These are phyloP conservation scores for Neurospora africana DNA, from an alignment of 495 filamentous ascomycete species.

Conservation along the genomic window DNA sequence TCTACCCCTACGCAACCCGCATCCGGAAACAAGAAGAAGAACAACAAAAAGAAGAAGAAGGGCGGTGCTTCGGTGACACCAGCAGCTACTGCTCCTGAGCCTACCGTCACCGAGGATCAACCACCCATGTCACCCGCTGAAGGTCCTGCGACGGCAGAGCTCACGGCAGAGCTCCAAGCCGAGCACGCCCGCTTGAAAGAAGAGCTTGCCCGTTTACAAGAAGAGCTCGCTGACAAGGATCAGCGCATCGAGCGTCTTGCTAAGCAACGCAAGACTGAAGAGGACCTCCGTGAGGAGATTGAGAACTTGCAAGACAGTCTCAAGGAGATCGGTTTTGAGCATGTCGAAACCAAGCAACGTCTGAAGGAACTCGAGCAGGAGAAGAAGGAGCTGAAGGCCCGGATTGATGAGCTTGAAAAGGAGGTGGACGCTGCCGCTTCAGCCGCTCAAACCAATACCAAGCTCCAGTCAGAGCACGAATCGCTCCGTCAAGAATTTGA, in stretches of 20 bases:
- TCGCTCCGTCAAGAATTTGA: conserved; percentile 62
- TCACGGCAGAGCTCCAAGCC: conserved; percentile 24
- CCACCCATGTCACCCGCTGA: conserved; percentile 15
- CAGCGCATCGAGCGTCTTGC: conserved; percentile 54
- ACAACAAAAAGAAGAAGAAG: conserved; percentile 84
- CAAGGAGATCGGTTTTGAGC: conserved; percentile 62
- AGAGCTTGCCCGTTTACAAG: conserved; percentile 35
- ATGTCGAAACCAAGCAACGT: conserved; percentile 72
- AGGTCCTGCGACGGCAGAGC: conserved; percentile 14
- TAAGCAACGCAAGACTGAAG: conserved; percentile 59
- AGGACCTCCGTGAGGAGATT: conserved; percentile 77
- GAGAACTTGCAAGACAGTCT: conserved; percentile 73
- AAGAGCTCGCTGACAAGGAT: conserved; percentile 63
- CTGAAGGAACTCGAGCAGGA: conserved; percentile 47
- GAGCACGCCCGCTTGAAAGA: background rate
- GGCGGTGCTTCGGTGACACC: conserved; percentile 33
- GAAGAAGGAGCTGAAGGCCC: conserved; percentile 43
- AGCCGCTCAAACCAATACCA: conserved; percentile 24
- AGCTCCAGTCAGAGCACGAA: conserved; percentile 49
- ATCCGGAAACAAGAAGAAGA: conserved; percentile 61
- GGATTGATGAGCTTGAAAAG: conserved; percentile 54
- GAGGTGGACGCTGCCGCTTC: conserved; percentile 38
- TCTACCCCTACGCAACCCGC: conserved; percentile 10
- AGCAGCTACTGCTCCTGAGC: conserved; percentile 11
- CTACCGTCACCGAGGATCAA: conserved; percentile 20